Base-by-base conservation (phyloP, 352 stramenopile species). In the Pythium pyrilobum region DNA sequence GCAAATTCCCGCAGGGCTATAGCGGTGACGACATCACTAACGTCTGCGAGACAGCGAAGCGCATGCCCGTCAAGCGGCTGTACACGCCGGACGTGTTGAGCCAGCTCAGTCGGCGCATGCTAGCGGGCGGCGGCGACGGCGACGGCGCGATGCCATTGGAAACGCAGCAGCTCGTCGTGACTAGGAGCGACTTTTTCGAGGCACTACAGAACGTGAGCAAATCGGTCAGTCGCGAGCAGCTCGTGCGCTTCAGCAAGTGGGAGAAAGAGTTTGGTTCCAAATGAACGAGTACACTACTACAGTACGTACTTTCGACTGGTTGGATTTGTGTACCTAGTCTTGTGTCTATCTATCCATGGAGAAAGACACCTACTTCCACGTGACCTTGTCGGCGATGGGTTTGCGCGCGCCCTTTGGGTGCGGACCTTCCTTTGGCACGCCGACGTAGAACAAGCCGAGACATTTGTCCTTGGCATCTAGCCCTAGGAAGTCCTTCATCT, bases 11-110 rank as follows among this genome's bases (percentile, higher is more conserved):
- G n/a, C n/a, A 49, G 42, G 42, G 84, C 4, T 97, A 97, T 65
- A 94, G 74, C 47, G 90, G 89, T 20, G 84, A 88, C 12, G 89
- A 97, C 57, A 81, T 97, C 28, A 82, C 76, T 5, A 81, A 82
- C 42, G 72, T 97, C 23, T 89, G 79, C 32, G 63, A 71, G 42
- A 66, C 64, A 64, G 81, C 81, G 16, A 92, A 92, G 56, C 81
- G 78, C 16, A 87, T 92, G 79, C 80, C 79, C 12, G 79, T 92
- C 13, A 92, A 89, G 55, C 65, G 81, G 6, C 41, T 92, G 43
- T 89, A 92, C 49, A 89, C 78, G 1, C 77, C 78, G 2, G 71
- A 88, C 28, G 32, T 92, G 4, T 63, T 92, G 18, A 71, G 77
- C 28, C 66, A 81, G 15, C 67, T 88, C 43, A 71, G 64, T 45